These are phyloP conservation scores for Hemisphaericaspora nanyangensis DNA, from an alignment of 805 yeast species.

Conservation along the genomic window DNA sequence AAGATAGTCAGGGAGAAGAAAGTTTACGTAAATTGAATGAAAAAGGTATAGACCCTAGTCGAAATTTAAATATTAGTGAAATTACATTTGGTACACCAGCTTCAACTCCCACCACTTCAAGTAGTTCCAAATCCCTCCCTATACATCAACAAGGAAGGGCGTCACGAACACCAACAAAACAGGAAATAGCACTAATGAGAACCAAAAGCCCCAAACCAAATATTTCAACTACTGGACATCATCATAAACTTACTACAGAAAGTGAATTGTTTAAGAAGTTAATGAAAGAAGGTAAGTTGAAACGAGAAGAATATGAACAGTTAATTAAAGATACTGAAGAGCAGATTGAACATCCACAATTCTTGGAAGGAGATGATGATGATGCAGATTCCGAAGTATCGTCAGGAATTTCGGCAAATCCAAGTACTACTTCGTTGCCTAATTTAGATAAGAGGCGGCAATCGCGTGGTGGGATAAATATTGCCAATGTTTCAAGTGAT, in stretches of 20 bases:
- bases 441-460: constrained; percentile 18
- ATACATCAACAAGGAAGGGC: neutral
- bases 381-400: constrained; percentile 11
- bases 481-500: constrained; percentile 2
- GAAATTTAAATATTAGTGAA: constrained; percentile 35
- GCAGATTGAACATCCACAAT: constrained; percentile 30
- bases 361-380: constrained; percentile 38
- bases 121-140: too few relatives aligned
- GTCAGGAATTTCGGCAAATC: constrained; percentile 3
- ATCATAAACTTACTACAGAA: neutral
- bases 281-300: constrained; percentile 29
- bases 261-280: constrained; percentile 36
- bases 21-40: constrained; percentile 32
- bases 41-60: constrained; percentile 39
- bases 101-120: neutral
- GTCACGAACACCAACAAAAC: neutral
- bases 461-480: constrained; percentile 26
- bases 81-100: constrained; percentile 20
- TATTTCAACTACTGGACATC: neutral
- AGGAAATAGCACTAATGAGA: neutral
- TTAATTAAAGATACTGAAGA: constrained; percentile 30
- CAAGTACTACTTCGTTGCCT: constrained; percentile 6
- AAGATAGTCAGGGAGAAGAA: constrained; percentile 48
- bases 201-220: neutral
- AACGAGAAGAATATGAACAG: constrained; percentile 26